Evolutionary conservation across 139 green algal species (phyloP), one percentile per base, ranked within the genome.

Genomic region (Trebouxia sp.): DNA sequence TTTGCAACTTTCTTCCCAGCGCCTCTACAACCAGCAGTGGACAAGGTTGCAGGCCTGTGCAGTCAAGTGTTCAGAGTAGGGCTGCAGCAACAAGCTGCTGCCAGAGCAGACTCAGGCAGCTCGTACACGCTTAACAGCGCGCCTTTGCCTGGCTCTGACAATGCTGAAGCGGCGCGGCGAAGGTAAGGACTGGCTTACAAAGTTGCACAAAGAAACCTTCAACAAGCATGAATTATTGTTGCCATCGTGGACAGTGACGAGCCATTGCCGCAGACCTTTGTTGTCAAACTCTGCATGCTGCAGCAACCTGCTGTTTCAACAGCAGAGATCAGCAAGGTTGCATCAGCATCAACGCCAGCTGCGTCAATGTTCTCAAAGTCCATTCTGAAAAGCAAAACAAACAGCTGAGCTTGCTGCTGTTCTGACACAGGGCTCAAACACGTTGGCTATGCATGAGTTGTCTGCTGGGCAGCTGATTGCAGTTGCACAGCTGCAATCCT

Each of bases 1-100:
- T 95, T 98, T 67, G 87, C 85, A 10, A 90, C 89, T 12, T 98
- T 97, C 88, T 97, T 97, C 82, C 94, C 94, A 12, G 85, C 87
- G 56, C 62, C 65, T 15, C 3, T 93, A 37, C 87, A 90, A 43
- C 80, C 42, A 24, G 79, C 45, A 4, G 78, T 95, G 22, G 92
- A 95, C 55, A 69, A 53, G 20, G n/a, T 94, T 0, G 88, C 87
- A 41, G 76, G 38, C 17, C 45, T 84, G 8, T 83, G 81, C 53
- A 77, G 80, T 35, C 74, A 76, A 3, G 30, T 96, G 22, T 91
- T 87, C 41, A 81, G 82, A 5, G 47, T 90, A 28, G 38, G 72
- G 10, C 35, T 79, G n/a, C 24, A n/a, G n/a, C n/a, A 42, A 22
- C 43, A 65, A 66, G 72, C 72, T 32, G 17, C 47, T 28, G 47